Evolutionary conservation across 495 filamentous ascomycete genomes (phyloP).

Genomic region (Baudoinia panamericana): DNA sequence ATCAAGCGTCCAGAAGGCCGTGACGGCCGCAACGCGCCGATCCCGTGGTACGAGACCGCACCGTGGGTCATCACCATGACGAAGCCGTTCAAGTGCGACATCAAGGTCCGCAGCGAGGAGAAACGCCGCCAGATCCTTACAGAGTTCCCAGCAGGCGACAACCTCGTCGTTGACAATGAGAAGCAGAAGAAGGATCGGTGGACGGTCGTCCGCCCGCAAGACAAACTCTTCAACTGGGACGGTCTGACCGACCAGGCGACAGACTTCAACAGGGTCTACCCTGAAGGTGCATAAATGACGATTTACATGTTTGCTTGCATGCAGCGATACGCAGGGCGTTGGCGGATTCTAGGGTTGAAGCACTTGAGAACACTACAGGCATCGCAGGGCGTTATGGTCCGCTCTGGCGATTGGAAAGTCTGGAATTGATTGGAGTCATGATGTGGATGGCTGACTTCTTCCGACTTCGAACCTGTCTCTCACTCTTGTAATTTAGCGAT

Average conservation of each 20-base stretch:
- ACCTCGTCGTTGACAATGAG: conserved; percentile 1
- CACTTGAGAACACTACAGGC: too few species aligned
- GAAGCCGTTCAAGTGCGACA: conserved; percentile 12
- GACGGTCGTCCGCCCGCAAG: conserved; percentile 2
- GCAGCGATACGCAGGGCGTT: too few species aligned
- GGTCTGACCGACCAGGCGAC: conserved; percentile 10
- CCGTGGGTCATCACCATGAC: conserved; percentile 18
- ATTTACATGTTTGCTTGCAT: too few species aligned
- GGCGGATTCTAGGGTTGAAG: too few species aligned
- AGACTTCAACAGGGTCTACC: too few species aligned
- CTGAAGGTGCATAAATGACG: too few species aligned
- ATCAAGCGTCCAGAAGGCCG: conserved; percentile 23
- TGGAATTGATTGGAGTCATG: too few species aligned
- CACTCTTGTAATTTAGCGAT: too few species aligned
- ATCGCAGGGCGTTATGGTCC: too few species aligned
- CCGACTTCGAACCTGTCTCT: too few species aligned
- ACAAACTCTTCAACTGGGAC: conserved; percentile 6
- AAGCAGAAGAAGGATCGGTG: background rate
- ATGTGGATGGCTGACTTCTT: too few species aligned
- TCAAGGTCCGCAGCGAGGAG: conserved; percentile 12
- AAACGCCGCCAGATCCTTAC: conserved; percentile 12
- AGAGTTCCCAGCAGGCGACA: conserved; percentile 1
- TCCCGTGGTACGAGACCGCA: conserved; percentile 17
- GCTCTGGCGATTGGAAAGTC: too few species aligned
- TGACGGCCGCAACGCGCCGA: background rate